Evolutionary conservation across 768 basidiomycete genomes (phyloP).

Genomic region (Symmetrospora coprosmae): DNA sequence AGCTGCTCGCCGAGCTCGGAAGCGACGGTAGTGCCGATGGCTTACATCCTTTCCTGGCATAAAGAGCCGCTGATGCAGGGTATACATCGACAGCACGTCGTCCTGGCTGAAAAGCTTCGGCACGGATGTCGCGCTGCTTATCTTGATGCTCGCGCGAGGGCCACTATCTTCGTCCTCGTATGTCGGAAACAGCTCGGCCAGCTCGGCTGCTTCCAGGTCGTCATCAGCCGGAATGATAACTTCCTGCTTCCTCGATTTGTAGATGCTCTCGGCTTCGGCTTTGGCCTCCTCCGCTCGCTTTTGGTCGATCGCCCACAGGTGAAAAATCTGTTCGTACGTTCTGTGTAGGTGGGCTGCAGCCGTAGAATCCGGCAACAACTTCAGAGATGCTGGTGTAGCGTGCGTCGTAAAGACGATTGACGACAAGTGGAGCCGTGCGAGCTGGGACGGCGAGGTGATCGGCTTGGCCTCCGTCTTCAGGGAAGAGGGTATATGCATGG

Average conservation of each 20-base stretch:
- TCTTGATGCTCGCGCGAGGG: neutral
- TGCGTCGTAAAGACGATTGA: no score
- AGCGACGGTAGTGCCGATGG: no score
- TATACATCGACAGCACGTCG: slow-evolving; percentile 13
- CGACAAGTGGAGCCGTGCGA: no score
- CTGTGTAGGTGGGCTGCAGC: slow-evolving; percentile 42
- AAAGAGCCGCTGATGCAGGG: slow-evolving; percentile 7
- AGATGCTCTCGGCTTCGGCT: slow-evolving; percentile 56
- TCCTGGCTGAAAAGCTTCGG: slow-evolving; percentile 17
- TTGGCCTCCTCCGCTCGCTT: slow-evolving; percentile 54
- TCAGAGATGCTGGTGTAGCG: no score
- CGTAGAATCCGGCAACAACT: no score
- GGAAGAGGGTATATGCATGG: no score
- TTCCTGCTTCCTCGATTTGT: slow-evolving; percentile 50
- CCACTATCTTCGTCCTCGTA: slow-evolving; percentile 47
- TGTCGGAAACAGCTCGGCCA: slow-evolving; percentile 68
- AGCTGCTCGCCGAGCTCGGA: no score
- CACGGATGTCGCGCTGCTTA: neutral
- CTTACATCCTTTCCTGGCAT: no score
- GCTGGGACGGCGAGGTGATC: no score
- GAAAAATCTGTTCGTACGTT: slow-evolving; percentile 54
- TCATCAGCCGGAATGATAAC: slow-evolving; percentile 51
- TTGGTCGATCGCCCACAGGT: slow-evolving; percentile 73
- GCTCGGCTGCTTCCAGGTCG: slow-evolving; percentile 69
- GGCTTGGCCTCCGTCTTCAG: no score